Conservation (phyloP, 2,329 filamentous ascomycete species). For the Neofusicoccum parvum region DNA sequence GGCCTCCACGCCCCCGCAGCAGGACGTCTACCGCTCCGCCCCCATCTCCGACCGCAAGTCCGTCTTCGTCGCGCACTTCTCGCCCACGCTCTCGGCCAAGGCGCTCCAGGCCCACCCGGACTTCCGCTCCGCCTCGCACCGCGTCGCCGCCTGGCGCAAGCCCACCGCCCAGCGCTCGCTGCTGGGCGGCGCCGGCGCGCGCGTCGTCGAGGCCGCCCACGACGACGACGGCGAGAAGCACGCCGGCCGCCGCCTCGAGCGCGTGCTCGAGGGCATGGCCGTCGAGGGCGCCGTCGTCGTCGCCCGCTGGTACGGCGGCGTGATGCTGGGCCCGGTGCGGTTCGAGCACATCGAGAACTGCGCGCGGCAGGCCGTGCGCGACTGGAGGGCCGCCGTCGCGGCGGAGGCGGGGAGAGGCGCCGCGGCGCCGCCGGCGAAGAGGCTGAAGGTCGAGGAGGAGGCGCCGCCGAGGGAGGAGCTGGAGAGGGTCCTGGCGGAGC, state of each 20-base stretch:
- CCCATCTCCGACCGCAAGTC: conserved; percentile 55
- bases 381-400: conserved; percentile 38
- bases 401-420: conserved; percentile 25
- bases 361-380: conserved; percentile 51
- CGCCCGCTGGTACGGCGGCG: conserved; percentile 58
- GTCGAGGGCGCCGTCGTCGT: conserved; percentile 53
- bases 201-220: conserved; percentile 40
- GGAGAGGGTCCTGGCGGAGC: conserved; percentile 34
- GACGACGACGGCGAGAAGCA: conserved; percentile 60
- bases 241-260: conserved; percentile 51
- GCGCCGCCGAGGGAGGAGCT: conserved; percentile 42
- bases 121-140: conserved; percentile 51
- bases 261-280: conserved; percentile 48
- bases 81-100: conserved; percentile 44
- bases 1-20: background rate
- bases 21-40: conserved; percentile 47
- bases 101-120: conserved; percentile 48
- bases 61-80: conserved; percentile 54
- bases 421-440: conserved; percentile 34
- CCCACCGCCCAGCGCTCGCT: conserved; percentile 51
- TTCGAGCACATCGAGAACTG: conserved; percentile 56
- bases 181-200: conserved; percentile 37
- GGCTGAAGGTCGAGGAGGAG: conserved; percentile 27
- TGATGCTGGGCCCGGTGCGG: conserved; percentile 54
- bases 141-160: conserved; percentile 54